Base-by-base conservation (phyloP, 2,329 filamentous ascomycete genomes). In the Cyanodermella asteris region DNA sequence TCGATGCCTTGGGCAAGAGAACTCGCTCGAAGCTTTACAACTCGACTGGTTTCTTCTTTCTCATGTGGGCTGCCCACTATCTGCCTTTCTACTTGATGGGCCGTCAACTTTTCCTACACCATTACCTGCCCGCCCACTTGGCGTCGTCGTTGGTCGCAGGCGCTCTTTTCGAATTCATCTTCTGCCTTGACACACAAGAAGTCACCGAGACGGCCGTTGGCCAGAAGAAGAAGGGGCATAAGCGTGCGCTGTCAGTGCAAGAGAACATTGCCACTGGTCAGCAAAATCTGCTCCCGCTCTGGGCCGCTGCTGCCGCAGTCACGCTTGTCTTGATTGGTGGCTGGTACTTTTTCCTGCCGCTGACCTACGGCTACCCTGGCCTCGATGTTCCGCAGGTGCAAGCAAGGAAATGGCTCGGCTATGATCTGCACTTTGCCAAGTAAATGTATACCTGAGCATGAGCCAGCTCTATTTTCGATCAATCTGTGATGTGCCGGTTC, bases 11-110 rank as follows among this genome's bases (percentile, higher is more conserved):
- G 29, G 87, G 94, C 51, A 70, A 72, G 46, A 80, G 81, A 36
- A 81, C 87, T 16, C 82, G 87, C 36, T 82, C 77, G 13, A 81
- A 82, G 34, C 64, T 97, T 24, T 97, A 97, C 56, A 94, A 94
- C 61, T 93, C 81, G 27, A 94, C 87, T 1, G 87, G 87, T 13
- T 97, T 97, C 65, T 90, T 97, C 59, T 94, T 93, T 68, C 66
- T 97, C 29, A 80, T 81, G 28, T 97, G 87, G 87, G 81, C 78
- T 9, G 84, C 81, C 3, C 87, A 97, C 49, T 97, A 93, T 57
- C 93, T 97, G 59, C 87, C 87, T 8, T 97, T 97, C 59, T 97
- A 72, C 57, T 64, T 97, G 30, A 94, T 97, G 87, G 71, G 87
- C 45, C 81, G 87, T 38, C 87, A 97, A 53, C 70, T 97, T 19